Percentiles rank a stretch among this genome's conserved stretches.
phyloP scores from a whole-genome alignment of 2,329 filamentous ascomycete genomes.

The Macrophomina phaseolina region DNA sequence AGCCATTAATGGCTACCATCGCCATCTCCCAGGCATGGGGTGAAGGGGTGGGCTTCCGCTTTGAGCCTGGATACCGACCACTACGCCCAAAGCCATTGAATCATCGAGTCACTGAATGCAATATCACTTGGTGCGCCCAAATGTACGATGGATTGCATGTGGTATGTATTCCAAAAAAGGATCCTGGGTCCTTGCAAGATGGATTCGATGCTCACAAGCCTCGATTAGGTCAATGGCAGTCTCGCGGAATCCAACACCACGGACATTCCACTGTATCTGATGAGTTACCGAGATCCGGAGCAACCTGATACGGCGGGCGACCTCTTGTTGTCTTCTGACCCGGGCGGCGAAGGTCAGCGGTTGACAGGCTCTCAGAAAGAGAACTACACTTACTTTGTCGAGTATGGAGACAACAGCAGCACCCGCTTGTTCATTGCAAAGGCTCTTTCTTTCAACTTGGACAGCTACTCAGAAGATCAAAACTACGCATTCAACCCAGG shows the following conservation, averaged over 20 bases:
- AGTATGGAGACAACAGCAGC: background rate
- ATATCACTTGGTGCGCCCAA: background rate
- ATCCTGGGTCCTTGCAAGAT: too few species aligned
- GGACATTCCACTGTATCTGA: too few species aligned
- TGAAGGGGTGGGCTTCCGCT: background rate
- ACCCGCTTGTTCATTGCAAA: background rate
- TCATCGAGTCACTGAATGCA: background rate
- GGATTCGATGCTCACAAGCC: background rate
- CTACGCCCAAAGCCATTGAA: background rate
- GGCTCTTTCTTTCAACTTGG: background rate
- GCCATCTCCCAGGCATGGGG: background rate
- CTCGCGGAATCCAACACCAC: too few species aligned
- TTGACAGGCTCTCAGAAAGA: too few species aligned
- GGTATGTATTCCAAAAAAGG: background rate
- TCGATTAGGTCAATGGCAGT: background rate
- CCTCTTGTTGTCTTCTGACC: too few species aligned
- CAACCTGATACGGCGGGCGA: too few species aligned
- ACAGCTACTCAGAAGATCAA: rapidly evolving
- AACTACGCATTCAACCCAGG: background rate
- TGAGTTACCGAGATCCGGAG: too few species aligned
- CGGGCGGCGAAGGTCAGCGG: too few species aligned
- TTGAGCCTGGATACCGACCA: background rate
- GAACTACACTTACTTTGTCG: background rate
- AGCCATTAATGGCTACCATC: background rate
- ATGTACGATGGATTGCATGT: background rate